Evolutionary conservation across 176 grass and related monocot genomes (phyloP).

Genomic region (Puccinellia tenuiflora): DNA sequence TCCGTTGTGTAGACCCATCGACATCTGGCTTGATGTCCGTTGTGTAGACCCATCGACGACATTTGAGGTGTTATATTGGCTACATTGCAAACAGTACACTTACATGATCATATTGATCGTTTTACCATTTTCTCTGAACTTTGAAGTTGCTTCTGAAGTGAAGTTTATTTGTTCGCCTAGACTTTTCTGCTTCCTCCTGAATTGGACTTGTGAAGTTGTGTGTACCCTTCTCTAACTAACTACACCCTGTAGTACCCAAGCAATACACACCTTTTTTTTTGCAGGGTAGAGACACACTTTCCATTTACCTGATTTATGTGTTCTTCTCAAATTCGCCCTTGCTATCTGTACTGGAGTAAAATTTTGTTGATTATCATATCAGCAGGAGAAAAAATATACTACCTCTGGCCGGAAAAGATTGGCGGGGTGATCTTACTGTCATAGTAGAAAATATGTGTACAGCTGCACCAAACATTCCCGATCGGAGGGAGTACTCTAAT

Average conservation of each 20-base stretch:
- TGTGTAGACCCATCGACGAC: not conserved
- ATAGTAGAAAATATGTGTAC: too few relatives aligned
- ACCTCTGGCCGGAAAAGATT: too few relatives aligned
- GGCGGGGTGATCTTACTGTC: too few relatives aligned
- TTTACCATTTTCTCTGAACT: not conserved
- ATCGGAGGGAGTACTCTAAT: not conserved
- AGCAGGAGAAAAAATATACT: not conserved
- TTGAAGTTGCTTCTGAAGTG: not conserved
- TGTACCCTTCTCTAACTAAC: not conserved
- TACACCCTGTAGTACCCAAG: not conserved
- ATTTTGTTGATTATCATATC: not conserved
- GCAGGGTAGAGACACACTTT: not conserved
- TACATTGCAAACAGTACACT: not conserved
- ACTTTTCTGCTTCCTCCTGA: not conserved
- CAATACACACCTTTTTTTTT: not conserved
- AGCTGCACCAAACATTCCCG: too few relatives aligned
- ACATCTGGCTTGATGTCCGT: too few relatives aligned
- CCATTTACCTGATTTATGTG: not conserved
- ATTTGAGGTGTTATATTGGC: constrained; percentile 1
- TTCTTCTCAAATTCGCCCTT: not conserved
- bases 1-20: too few relatives aligned
- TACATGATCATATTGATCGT: not conserved
- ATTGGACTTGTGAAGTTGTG: not conserved
- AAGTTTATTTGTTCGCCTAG: not conserved
- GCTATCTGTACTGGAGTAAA: not conserved